Percentiles rank a stretch among this genome's conserved stretches.
Conservation (phyloP, 768 basidiomycete species). For the Lentinula boryana region DNA sequence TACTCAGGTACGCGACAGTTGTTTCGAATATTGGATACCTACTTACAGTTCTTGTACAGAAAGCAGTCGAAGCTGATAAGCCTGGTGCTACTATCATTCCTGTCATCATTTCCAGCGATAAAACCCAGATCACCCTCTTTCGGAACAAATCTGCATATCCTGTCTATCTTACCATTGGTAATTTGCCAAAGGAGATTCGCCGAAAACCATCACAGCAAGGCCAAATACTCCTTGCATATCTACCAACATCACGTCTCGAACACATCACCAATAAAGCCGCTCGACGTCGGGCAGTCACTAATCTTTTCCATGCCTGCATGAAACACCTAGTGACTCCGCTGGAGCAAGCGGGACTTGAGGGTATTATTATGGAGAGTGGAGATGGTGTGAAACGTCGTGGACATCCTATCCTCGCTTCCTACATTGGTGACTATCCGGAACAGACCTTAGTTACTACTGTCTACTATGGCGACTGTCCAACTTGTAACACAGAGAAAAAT, state of each 20-base stretch:
- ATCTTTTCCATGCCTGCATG: constrained; percentile 23
- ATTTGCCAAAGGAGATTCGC: constrained; percentile 11
- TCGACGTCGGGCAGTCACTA: constrained; percentile 12
- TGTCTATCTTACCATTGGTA: constrained; percentile 26
- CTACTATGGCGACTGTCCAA: constrained; percentile 11
- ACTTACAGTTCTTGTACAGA: background rate
- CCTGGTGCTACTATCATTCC: constrained; percentile 17
- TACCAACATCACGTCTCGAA: constrained; percentile 18
- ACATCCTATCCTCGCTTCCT: background rate
- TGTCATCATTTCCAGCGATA: constrained; percentile 11
- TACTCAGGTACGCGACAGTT: constrained; percentile 30
- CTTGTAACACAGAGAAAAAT: constrained; percentile 1
- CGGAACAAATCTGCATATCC: constrained; percentile 24
- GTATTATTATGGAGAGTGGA: constrained; percentile 4
- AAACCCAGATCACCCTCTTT: constrained; percentile 5
- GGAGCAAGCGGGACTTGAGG: constrained; percentile 3
- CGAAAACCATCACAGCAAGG: constrained; percentile 12
- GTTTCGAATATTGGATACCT: background rate
- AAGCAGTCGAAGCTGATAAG: background rate
- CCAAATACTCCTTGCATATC: constrained; percentile 22
- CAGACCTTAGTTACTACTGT: constrained; percentile 11
- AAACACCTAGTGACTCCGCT: constrained; percentile 14
- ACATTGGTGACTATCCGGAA: constrained; percentile 13
- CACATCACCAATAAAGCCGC: constrained; percentile 3
- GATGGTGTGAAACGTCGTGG: background rate